Conservation (phyloP, 345 rosid species). For the Eucalyptus globulus region DNA sequence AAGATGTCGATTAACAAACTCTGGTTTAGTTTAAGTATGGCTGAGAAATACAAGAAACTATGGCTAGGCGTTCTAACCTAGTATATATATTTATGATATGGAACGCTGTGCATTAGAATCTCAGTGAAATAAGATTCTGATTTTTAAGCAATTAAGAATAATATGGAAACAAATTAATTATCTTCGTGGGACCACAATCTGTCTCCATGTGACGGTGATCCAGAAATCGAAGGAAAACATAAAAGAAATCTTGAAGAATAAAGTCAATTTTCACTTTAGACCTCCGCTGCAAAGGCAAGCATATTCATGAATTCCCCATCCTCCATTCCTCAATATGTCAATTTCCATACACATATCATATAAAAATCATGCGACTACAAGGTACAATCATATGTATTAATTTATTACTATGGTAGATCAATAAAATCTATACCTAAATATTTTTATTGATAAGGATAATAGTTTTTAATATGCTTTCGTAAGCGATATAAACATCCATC, state of each 20-base stretch:
- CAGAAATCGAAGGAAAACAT: neutral
- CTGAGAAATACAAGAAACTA: neutral
- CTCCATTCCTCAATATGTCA: neutral
- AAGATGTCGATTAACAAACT: neutral
- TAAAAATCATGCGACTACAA: neutral
- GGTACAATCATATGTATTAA: neutral
- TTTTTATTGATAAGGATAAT: too few species aligned
- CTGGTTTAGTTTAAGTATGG: neutral
- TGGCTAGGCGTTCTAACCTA: neutral
- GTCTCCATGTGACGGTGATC: neutral
- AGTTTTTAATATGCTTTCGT: too few species aligned
- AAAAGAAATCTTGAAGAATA: neutral
- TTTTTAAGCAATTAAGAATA: neutral
- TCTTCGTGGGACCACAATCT: neutral
- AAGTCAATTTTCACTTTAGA: neutral
- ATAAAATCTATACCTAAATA: neutral
- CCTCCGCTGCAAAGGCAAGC: neutral
- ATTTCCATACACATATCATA: neutral
- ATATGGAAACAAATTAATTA: neutral
- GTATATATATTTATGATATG: neutral
- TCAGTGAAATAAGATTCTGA: neutral
- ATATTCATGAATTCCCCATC: neutral
- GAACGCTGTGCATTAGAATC: neutral
- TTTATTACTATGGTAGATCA: neutral
- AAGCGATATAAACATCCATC: accelerated